A percentile compares a stretch with the other conserved stretches of the same genome.
These are phyloP conservation scores for Arabidopsis thaliana DNA, from an alignment of 345 rosid species.

Conservation along the genomic window TAIR10.1 NC_003070.9:22217001-22217500, in stretches of 20 bases:
- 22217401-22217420: constrained; percentile 25
- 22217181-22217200: not conserved
- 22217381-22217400: not conserved
- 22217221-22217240: not conserved
- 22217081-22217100: not conserved
- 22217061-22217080: not conserved
- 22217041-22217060: not conserved
- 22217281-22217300: not conserved
- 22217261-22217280: constrained; percentile 4
- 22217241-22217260: constrained; percentile 9
- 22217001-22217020: not conserved
- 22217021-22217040: no score
- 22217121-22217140: not conserved
- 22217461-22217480: not conserved
- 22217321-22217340: not conserved
- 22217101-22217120: not conserved
- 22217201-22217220: not conserved
- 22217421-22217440: not conserved
- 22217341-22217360: not conserved
- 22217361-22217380: constrained; percentile 9
- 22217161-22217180: not conserved
- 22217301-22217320: not conserved
- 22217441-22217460: constrained; percentile 10
- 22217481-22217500: not conserved
- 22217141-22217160: not conserved